A percentile compares a stretch with the other conserved stretches of the same genome.
Conservation (phyloP, 2,329 filamentous ascomycete species). For the Fusarium chlamydosporum region DNA sequence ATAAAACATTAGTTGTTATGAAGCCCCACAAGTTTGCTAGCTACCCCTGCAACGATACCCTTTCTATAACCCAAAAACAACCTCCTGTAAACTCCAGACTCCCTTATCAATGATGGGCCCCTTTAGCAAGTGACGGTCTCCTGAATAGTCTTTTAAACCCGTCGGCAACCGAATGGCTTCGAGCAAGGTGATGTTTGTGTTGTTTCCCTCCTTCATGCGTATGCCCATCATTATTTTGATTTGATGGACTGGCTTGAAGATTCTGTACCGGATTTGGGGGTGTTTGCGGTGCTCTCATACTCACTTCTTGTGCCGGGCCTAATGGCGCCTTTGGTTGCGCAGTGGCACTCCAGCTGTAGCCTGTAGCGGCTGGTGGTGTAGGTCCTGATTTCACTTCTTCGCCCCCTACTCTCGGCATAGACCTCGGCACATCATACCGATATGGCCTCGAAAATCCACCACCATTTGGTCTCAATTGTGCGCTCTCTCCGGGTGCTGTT, state of each 20-base stretch:
- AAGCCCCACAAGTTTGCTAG: conserved; percentile 11
- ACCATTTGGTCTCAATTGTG: neutral
- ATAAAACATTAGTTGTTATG: conserved; percentile 10
- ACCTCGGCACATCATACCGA: conserved; percentile 17
- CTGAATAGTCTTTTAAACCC: conserved; percentile 59
- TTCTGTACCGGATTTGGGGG: conserved; percentile 6
- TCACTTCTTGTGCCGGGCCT: conserved; percentile 3
- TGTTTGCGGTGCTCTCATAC: conserved; percentile 22
- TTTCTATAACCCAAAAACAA: neutral
- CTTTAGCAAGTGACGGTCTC: conserved; percentile 47
- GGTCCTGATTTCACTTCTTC: conserved; percentile 28
- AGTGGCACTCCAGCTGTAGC: conserved; percentile 14
- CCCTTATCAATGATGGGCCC: conserved; percentile 2
- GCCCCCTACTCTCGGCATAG: conserved; percentile 13
- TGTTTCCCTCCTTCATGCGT: conserved; percentile 19
- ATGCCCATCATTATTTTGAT: conserved; percentile 11
- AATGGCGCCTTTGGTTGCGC: conserved; percentile 12
- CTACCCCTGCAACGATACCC: conserved; percentile 2
- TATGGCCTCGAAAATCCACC: conserved; percentile 25
- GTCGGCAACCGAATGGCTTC: conserved; percentile 55
- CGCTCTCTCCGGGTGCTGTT: conserved; percentile 25
- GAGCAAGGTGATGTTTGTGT: conserved; percentile 39
- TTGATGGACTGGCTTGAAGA: conserved; percentile 25
- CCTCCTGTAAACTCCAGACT: neutral
- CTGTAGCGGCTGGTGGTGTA: conserved; percentile 20